Evolutionary conservation across 306 rosid genomes (phyloP).

Genomic region (Adenanthera pavonina): DNA sequence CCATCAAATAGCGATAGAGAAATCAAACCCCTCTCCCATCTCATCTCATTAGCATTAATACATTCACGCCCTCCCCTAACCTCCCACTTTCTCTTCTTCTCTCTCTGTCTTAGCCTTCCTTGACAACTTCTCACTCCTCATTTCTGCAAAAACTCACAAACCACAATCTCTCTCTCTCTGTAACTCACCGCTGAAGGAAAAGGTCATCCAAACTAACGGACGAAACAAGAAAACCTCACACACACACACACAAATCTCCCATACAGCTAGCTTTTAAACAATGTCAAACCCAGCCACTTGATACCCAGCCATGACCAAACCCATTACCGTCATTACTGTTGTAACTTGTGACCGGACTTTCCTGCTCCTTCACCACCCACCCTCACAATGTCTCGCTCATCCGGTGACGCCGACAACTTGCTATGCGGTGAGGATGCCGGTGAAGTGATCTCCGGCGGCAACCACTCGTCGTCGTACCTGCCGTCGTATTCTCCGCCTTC

Average conservation of each 20-base stretch:
- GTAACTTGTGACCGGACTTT: not conserved
- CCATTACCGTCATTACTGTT: not conserved
- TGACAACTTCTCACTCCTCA: constrained; percentile 33
- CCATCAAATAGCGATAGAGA: constrained; percentile 23
- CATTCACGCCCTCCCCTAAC: not conserved
- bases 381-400: constrained; percentile 39
- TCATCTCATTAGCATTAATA: constrained; percentile 19
- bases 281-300: constrained; percentile 43
- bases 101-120: constrained; percentile 1
- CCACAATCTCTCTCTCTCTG: constrained; percentile 1
- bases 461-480: not conserved
- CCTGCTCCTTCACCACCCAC: not conserved
- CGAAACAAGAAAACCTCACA: constrained; percentile 30
- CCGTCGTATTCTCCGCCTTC: not conserved
- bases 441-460: constrained; percentile 28
- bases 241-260: not conserved
- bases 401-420: constrained; percentile 28
- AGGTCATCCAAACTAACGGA: constrained; percentile 25
- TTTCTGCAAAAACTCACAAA: not conserved
- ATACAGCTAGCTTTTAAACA: not conserved
- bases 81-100: not conserved
- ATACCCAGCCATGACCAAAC: constrained; percentile 46
- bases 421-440: constrained; percentile 39
- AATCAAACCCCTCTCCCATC: constrained; percentile 1
- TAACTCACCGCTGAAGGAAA: not conserved